A percentile compares a stretch with the other conserved stretches of the same genome.
phyloP scores from a whole-genome alignment of 495 filamentous ascomycete genomes.

The Penicillium antarcticum region DNA sequence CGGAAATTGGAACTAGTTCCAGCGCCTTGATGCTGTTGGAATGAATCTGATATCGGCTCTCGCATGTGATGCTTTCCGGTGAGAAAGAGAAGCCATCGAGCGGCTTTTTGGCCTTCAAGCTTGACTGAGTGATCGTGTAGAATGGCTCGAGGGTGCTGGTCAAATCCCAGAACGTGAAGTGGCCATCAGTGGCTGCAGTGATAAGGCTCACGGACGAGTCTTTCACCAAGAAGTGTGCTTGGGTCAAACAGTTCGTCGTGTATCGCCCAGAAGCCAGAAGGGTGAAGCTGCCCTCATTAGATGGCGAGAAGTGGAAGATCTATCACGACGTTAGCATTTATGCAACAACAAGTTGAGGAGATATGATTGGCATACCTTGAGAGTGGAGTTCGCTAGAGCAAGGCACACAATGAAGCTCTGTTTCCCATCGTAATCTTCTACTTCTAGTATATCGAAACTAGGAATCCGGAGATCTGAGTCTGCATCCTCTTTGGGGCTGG shows the following conservation, averaged over 20 bases:
- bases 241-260: conserved; percentile 76
- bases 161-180: conserved; percentile 53
- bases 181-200: conserved; percentile 62
- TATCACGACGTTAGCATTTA: conserved; percentile 11
- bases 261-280: conserved; percentile 60
- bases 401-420: conserved; percentile 54
- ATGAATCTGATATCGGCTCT: conserved; percentile 53
- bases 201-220: conserved; percentile 36
- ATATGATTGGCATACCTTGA: conserved; percentile 46
- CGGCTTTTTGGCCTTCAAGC: conserved; percentile 16
- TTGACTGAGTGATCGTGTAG: conserved; percentile 23
- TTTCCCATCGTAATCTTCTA: conserved; percentile 22
- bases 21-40: conserved; percentile 71
- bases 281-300: conserved; percentile 40
- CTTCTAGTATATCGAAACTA: conserved; percentile 59
- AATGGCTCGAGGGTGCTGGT: conserved; percentile 28
- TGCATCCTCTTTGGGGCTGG: conserved; percentile 54
- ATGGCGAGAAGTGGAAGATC: conserved; percentile 57
- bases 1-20: conserved; percentile 28
- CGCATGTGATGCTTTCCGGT: conserved; percentile 27
- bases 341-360: background rate
- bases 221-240: conserved; percentile 52
- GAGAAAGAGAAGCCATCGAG: conserved; percentile 12
- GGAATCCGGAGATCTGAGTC: conserved; percentile 75
- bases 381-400: conserved; percentile 74